A percentile compares a stretch with the other conserved stretches of the same genome.
Conservation (phyloP, 1,284 basidiomycete species). For the Dichomitus squalens region DNA sequence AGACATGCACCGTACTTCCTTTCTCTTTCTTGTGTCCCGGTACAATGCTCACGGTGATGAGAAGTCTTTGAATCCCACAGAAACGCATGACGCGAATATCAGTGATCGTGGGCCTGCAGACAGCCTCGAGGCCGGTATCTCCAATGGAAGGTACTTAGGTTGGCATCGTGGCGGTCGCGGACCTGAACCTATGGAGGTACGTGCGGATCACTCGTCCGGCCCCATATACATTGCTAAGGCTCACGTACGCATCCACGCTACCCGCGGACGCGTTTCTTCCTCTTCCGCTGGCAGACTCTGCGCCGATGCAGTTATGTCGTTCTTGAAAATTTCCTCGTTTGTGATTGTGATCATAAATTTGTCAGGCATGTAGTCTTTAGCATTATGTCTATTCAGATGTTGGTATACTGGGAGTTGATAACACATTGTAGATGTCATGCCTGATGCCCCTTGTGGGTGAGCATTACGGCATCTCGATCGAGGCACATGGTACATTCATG, state of each 20-base stretch:
- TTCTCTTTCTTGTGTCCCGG: not conserved
- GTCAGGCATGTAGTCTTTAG: too few relatives aligned
- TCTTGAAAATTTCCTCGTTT: too few relatives aligned
- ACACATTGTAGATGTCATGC: not conserved
- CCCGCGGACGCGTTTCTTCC: too few relatives aligned
- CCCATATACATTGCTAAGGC: too few relatives aligned
- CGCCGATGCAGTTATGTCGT: too few relatives aligned
- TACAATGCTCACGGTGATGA: not conserved
- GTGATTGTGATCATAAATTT: too few relatives aligned
- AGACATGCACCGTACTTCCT: not conserved
- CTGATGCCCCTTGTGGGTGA: not conserved
- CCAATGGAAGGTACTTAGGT: conserved; percentile 8
- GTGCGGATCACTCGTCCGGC: not conserved
- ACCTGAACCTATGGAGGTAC: not conserved
- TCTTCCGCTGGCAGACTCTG: too few relatives aligned
- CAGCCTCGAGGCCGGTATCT: conserved; percentile 26
- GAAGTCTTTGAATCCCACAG: not conserved
- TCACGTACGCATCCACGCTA: too few relatives aligned
- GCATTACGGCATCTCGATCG: conserved; percentile 1
- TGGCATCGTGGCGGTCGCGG: conserved; percentile 18
- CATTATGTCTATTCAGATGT: too few relatives aligned
- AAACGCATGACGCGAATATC: not conserved
- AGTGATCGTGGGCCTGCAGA: conserved; percentile 7
- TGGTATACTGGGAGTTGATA: too few relatives aligned
- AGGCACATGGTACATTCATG: not conserved